Percentiles rank a stretch among this genome's conserved stretches.
Conservation (phyloP, 345 rosid species). For the Citrus hindsii region DNA sequence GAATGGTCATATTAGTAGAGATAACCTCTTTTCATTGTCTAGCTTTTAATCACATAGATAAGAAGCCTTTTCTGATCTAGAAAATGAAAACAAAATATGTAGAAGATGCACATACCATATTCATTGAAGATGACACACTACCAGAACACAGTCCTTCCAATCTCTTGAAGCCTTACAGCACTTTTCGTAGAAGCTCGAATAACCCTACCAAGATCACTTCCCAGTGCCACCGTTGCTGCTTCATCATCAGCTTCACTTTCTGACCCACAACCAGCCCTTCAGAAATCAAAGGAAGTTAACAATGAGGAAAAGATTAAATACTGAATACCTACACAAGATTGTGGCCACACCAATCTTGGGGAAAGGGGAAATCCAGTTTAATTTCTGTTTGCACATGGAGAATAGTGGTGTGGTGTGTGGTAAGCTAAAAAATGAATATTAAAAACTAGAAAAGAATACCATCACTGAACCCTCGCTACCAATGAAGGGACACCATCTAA, state of each 20-base stretch:
- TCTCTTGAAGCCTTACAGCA: constrained; percentile 87
- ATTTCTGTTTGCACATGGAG: not conserved
- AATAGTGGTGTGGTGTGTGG: not conserved
- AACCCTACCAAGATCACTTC: constrained; percentile 71
- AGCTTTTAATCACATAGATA: not conserved
- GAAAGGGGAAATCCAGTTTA: not conserved
- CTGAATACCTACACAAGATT: not conserved
- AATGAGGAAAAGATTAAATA: not conserved
- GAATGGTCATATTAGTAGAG: not conserved
- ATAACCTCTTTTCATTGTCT: not conserved
- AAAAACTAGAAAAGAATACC: no score
- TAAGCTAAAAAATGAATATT: not conserved
- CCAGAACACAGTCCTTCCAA: constrained; percentile 93
- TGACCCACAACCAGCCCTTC: constrained; percentile 89
- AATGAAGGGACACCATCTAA: not conserved
- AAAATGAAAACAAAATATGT: not conserved
- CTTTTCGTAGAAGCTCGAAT: constrained; percentile 69
- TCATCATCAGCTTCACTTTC: constrained; percentile 98
- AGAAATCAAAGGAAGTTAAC: not conserved
- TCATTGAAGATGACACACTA: constrained; percentile 64
- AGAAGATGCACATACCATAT: constrained; percentile 38
- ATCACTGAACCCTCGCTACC: not conserved
- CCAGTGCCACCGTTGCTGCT: constrained; percentile 80
- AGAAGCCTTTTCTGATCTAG: not conserved
- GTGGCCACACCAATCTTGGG: not conserved